phyloP scores from a whole-genome alignment of 2,329 filamentous ascomycete genomes.

The Stemphylium lycopersici region DNA sequence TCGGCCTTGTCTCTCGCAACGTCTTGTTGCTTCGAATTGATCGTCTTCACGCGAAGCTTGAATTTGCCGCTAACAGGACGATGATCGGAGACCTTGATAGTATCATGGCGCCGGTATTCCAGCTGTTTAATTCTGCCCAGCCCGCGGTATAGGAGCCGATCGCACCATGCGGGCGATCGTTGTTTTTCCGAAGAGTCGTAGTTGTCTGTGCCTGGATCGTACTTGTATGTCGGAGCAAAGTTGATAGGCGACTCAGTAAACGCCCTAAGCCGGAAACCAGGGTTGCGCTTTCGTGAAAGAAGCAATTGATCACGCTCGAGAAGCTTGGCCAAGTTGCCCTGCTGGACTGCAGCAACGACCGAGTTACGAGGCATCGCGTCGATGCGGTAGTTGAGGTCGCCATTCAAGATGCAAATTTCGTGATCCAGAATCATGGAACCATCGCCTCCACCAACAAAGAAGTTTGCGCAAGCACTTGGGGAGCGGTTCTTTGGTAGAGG shows the following conservation, averaged over 20 bases:
- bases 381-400: constrained; percentile 97
- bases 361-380: constrained; percentile 95
- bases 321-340: constrained; percentile 81
- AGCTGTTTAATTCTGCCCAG: constrained; percentile 82
- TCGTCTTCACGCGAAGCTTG: constrained; percentile 81
- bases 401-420: constrained; percentile 95
- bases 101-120: constrained; percentile 85
- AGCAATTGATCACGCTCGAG: constrained; percentile 93
- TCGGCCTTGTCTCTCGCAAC: constrained; percentile 75
- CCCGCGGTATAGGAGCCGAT: constrained; percentile 86
- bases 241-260: constrained; percentile 91
- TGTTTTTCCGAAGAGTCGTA: constrained; percentile 97
- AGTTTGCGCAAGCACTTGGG: constrained; percentile 70
- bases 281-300: constrained; percentile 85
- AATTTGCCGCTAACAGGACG: constrained; percentile 88
- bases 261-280: constrained; percentile 82
- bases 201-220: constrained; percentile 91
- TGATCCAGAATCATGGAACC: constrained; percentile 95
- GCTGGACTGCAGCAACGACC: constrained; percentile 82
- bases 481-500: constrained; percentile 77
- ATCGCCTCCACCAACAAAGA: constrained; percentile 89
- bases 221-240: constrained; percentile 97
- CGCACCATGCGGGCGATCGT: constrained; percentile 93
- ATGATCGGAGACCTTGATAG: constrained; percentile 85
- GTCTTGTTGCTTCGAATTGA: constrained; percentile 70